A percentile compares a stretch with the other conserved stretches of the same genome.
phyloP scores from a whole-genome alignment of 768 basidiomycete genomes.

The Mycena indigotica region DNA sequence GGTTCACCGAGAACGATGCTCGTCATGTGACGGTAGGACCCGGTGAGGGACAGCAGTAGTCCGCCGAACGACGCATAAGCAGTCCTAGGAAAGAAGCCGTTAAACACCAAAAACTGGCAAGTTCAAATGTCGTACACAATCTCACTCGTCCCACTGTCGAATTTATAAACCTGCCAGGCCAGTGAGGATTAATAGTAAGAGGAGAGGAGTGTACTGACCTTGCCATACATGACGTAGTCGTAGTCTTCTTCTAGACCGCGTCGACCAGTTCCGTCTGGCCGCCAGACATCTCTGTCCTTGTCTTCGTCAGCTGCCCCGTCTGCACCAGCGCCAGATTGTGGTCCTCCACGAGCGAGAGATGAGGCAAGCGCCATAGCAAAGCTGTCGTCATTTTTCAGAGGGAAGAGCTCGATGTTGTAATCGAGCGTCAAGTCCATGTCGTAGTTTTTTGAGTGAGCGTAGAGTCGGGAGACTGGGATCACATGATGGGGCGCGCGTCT shows the following conservation, averaged over 20 bases:
- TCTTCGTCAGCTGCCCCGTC: conserved; percentile 61
- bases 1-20: conserved; percentile 92
- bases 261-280: conserved; percentile 80
- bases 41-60: conserved; percentile 89
- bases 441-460: conserved; percentile 87
- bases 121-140: conserved; percentile 65
- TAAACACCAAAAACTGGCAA: conserved; percentile 8
- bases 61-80: conserved; percentile 98
- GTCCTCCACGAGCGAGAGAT: conserved; percentile 65
- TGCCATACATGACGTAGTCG: conserved; percentile 99
- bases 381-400: conserved; percentile 63
- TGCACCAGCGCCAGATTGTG: conserved; percentile 43
- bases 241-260: conserved; percentile 91
- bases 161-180: conserved; percentile 83
- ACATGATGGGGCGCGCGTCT: conserved; percentile 10
- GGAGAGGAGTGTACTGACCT: conserved; percentile 52
- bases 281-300: conserved; percentile 79
- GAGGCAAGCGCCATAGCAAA: conserved; percentile 88
- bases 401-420: conserved; percentile 91
- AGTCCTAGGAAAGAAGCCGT: conserved; percentile 55
- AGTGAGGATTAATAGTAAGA: not conserved
- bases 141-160: conserved; percentile 83
- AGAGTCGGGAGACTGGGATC: conserved; percentile 83
- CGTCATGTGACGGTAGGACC: conserved; percentile 89
- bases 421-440: conserved; percentile 93